Evolutionary conservation across 768 basidiomycete genomes (phyloP).

Genomic region (Mycena polygramma): DNA sequence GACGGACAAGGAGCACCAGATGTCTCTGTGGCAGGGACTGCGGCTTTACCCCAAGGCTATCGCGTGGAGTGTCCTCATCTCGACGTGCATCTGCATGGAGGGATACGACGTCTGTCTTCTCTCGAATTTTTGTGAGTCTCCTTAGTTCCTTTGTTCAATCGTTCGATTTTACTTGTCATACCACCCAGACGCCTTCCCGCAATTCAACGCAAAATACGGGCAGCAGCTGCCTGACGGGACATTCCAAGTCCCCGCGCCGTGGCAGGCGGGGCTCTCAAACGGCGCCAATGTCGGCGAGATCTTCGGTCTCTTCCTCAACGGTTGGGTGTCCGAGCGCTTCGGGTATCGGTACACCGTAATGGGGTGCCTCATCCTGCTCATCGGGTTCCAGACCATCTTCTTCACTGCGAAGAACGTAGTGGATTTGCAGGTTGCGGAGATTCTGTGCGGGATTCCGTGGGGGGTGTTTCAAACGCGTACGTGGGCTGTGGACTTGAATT

Average conservation of each 20-base stretch:
- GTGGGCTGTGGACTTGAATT: neutral
- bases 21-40: conserved; percentile 34
- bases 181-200: conserved; percentile 38
- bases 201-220: conserved; percentile 39
- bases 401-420: conserved; percentile 37
- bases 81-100: conserved; percentile 40
- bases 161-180: neutral
- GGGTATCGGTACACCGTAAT: conserved; percentile 39
- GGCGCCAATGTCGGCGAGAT: conserved; percentile 42
- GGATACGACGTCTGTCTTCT: conserved; percentile 41
- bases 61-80: conserved; percentile 40
- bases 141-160: neutral
- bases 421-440: conserved; percentile 33
- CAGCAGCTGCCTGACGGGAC: conserved; percentile 34
- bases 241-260: conserved; percentile 38
- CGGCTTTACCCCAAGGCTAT: conserved; percentile 39
- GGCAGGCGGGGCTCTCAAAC: conserved; percentile 37
- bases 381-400: conserved; percentile 36
- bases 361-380: conserved; percentile 32
- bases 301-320: conserved; percentile 38
- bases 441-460: conserved; percentile 39
- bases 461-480: conserved; percentile 38
- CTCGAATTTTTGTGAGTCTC: conserved; percentile 36
- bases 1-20: conserved; percentile 38
- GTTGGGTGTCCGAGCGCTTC: conserved; percentile 36